Conservation (phyloP, 352 stramenopile genomes). For the Phytopythium oedochilum region DNA sequence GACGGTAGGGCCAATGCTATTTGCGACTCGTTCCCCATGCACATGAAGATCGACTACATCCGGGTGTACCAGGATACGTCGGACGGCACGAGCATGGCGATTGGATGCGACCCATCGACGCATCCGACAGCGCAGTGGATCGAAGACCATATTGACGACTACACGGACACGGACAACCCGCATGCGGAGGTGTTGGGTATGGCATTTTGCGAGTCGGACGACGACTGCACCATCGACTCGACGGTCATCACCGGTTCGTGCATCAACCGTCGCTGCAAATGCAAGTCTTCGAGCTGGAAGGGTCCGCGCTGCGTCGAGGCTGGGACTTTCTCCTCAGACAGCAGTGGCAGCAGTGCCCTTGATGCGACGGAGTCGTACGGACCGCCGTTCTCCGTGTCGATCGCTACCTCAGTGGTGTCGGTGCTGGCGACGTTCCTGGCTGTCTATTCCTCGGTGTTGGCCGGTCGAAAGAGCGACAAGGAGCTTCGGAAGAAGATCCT, state of each 20-base stretch:
- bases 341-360: constrained; percentile 1
- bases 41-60: constrained; percentile 77
- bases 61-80: constrained; percentile 31
- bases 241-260: constrained; percentile 27
- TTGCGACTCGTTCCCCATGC: constrained; percentile 60
- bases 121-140: constrained; percentile 64
- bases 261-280: constrained; percentile 21
- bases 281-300: constrained; percentile 20
- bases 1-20: constrained; percentile 32
- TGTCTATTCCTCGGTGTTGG: constrained; percentile 14
- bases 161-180: constrained; percentile 42
- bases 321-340: constrained; percentile 3
- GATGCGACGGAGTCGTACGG: constrained; percentile 13
- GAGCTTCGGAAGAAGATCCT: constrained; percentile 6
- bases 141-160: constrained; percentile 48
- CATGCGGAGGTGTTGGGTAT: constrained; percentile 31
- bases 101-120: constrained; percentile 40
- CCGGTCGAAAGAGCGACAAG: constrained; percentile 13
- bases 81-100: constrained; percentile 26
- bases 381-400: constrained; percentile 17
- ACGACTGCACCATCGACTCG: constrained; percentile 42
- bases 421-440: constrained; percentile 20
- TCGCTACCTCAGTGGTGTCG: constrained; percentile 14
- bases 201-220: constrained; percentile 36
- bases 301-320: constrained; percentile 25